Evolutionary conservation across 805 yeast genomes (phyloP).

Genomic region (Ogataea thermomethanolica): DNA sequence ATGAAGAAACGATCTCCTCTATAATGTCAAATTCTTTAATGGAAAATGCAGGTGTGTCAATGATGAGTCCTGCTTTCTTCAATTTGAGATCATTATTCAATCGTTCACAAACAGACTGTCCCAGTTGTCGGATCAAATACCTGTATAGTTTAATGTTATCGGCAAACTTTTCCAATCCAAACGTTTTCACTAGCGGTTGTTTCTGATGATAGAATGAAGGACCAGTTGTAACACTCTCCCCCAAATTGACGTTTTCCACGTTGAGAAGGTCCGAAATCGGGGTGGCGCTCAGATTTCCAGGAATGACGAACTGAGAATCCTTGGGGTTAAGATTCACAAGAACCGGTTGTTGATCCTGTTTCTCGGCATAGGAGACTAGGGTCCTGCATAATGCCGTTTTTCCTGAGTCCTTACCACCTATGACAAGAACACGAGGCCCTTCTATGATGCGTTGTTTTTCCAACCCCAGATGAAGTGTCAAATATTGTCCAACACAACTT

Average conservation of each 20-base stretch:
- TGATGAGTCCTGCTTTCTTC: slow-evolving; percentile 53
- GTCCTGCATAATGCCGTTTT: slow-evolving; percentile 73
- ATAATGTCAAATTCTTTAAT: slow-evolving; percentile 50
- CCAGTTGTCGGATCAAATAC: slow-evolving; percentile 41
- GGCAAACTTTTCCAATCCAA: slow-evolving; percentile 60
- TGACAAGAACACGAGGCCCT: slow-evolving; percentile 57
- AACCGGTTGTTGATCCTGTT: slow-evolving; percentile 63
- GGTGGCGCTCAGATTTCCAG: slow-evolving; percentile 83
- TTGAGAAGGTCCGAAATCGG: slow-evolving; percentile 80
- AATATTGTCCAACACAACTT: slow-evolving; percentile 57
- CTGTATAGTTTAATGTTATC: slow-evolving; percentile 59
- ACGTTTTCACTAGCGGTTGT: slow-evolving; percentile 81
- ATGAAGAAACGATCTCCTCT: slow-evolving; percentile 55
- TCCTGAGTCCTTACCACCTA: slow-evolving; percentile 75
- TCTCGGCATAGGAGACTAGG: slow-evolving; percentile 70
- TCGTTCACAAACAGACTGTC: slow-evolving; percentile 39
- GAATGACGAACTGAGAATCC: slow-evolving; percentile 49
- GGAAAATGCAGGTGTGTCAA: slow-evolving; percentile 70
- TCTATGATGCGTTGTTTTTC: slow-evolving; percentile 46
- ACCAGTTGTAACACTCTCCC: slow-evolving; percentile 74
- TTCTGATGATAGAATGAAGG: slow-evolving; percentile 76
- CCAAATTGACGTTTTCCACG: slow-evolving; percentile 66
- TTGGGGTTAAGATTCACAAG: slow-evolving; percentile 76
- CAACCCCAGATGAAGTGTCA: slow-evolving; percentile 72
- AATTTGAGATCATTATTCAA: slow-evolving; percentile 46